A percentile compares a stretch with the other conserved stretches of the same genome.
Evolutionary conservation across 78 protist genomes (phyloP).

Genomic region (Tieghemostelium lacteum): DNA sequence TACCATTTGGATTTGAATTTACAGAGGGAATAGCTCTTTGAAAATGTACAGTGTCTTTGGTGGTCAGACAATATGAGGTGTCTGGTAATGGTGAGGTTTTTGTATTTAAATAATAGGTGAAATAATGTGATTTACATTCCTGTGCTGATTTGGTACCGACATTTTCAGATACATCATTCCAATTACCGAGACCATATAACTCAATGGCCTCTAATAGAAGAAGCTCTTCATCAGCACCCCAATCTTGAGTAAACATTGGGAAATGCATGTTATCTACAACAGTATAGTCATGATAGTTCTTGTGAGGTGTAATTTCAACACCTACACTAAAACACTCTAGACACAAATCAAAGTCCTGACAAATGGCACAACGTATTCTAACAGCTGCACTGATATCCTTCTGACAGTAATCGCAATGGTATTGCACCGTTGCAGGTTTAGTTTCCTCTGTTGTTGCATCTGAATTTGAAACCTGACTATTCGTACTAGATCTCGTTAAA

Average conservation of each 20-base stretch:
- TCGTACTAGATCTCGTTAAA: not conserved
- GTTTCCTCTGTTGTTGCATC: not conserved
- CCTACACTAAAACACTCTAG: slow-evolving; percentile 81
- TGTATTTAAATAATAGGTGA: slow-evolving; percentile 56
- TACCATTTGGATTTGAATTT: slow-evolving; percentile 18
- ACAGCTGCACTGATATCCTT: slow-evolving; percentile 59
- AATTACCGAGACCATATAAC: slow-evolving; percentile 71
- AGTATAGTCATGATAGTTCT: slow-evolving; percentile 72
- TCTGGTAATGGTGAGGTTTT: slow-evolving; percentile 70
- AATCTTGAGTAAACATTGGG: slow-evolving; percentile 75
- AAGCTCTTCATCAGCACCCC: slow-evolving; percentile 84
- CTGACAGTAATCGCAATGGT: slow-evolving; percentile 81
- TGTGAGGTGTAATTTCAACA: slow-evolving; percentile 76
- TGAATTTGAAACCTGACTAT: not conserved
- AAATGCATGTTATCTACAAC: slow-evolving; percentile 67
- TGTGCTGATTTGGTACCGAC: slow-evolving; percentile 78
- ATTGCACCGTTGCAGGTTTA: slow-evolving; percentile 18
- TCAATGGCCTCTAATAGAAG: slow-evolving; percentile 75
- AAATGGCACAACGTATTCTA: slow-evolving; percentile 58
- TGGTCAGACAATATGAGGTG: slow-evolving; percentile 26
- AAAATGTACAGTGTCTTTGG: slow-evolving; percentile 45
- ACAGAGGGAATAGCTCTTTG: slow-evolving; percentile 48
- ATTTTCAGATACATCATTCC: slow-evolving; percentile 80
- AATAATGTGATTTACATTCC: slow-evolving; percentile 80
- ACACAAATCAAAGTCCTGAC: slow-evolving; percentile 81